Evolutionary conservation across 1,139 yeast genomes (phyloP), one percentile per base, ranked within the genome.

Genomic region (Dujonia santamariae): DNA sequence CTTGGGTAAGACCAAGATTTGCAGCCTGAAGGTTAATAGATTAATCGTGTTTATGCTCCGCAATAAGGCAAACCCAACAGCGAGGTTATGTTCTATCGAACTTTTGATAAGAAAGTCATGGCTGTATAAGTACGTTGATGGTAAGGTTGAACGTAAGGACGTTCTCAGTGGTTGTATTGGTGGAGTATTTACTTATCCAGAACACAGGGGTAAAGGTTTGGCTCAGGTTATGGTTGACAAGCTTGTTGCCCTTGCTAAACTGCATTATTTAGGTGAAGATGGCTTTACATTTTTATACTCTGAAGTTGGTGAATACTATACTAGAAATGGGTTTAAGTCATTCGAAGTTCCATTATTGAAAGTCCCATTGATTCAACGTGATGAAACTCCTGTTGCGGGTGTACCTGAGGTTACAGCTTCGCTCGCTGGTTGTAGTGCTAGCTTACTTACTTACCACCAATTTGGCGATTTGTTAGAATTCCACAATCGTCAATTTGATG

Each of bases 281-380:
- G 72, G 75, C 13, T 67, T 71, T 35, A 57, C 70, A 11, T 74
- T 70, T 38, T 63, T 83, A 39, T 84, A 83, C 64, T 80, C 88
- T 23, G 94, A 83, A 48, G 72, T 85, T 26, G 90, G 87, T 4
- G 79, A 78, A 37, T 83, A 75, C 53, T 83, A 84, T 52, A 54
- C 63, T 23, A 61, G 65, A 37, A 67, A 72, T 46, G 94, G 86
- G 2, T 84, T 78, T 54, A 57, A 62, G 28, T 69, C 80, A 2
- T 54, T 61, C 37, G 73, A 63, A 26, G 75, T 77, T 7, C 78
- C 64, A 5, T 65, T 49, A 45, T 59, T 48, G 59, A 37, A 53
- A 21, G 41, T 61, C 12, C 42, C 51, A 5, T 35, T 31, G 7
- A 28, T 19, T 15, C 18, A 7, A 12, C 31, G 31, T 19, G 21